Base-by-base conservation (phyloP, 2,329 filamentous ascomycete species). In the Scedosporium boydii region DNA sequence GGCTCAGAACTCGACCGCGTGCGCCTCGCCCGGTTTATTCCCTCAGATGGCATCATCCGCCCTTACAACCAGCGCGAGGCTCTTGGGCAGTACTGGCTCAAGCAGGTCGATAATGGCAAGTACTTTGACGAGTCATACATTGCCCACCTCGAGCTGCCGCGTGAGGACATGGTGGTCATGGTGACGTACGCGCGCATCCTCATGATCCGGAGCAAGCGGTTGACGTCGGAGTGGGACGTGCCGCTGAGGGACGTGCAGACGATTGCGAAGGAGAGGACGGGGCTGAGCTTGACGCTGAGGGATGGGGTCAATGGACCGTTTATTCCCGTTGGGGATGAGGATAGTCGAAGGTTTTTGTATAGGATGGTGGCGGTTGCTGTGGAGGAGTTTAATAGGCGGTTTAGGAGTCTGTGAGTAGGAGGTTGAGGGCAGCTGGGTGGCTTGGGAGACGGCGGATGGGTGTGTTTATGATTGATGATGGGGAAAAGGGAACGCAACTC, bases 51-150 rank as follows among this genome's bases (percentile, higher is more conserved):
- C 48, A 90, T 99, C 64, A 93, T 99, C 41, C 88, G 93, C 3
- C 93, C 95, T 0, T 99, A 96, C 79, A 93, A 88, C 62, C 90
- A 96, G 72, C 90, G 95, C 57, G 95, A 99, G 79, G 93, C 95
- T 0, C 86, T 99, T 3, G 95, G 95, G 0, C 95, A 99, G 74
- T 97, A 91, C 79, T 99, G 95, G 96, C 87, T 99, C 66, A 99
- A 99, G 81, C 96, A 96, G 64, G 87, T 96, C 10, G 95, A 99
- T 76, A 95, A 97, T 67, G 95, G 95, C 65, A 95, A 93, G 74
- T 98, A 93, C 80, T 99, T 99, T 83, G 89, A 96, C 76, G 95
- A 99, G 75, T 85, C 91, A 72, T 99, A 99, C 77, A 95, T 99
- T 73, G 96, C 93, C 4, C 96, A 99, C 72, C 81, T 99, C 4